Evolutionary conservation across 352 stramenopile genomes (phyloP).

Genomic region (Pythium scleroteichum): DNA sequence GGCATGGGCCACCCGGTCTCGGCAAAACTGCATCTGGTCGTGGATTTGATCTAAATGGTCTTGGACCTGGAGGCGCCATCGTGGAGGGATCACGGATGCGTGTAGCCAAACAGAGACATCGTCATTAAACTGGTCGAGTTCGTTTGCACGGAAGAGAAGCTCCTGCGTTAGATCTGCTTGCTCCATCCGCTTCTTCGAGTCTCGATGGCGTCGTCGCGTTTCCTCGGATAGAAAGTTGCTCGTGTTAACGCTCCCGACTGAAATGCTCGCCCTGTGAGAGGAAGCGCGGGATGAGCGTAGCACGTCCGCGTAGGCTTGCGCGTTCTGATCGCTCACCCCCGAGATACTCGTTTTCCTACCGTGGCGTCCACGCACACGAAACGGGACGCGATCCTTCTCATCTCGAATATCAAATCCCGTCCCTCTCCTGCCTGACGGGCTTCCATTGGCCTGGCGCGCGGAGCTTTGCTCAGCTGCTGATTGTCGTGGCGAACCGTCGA

Average conservation of each 20-base stretch:
- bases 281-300: slow-evolving; percentile 13
- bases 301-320: slow-evolving; percentile 25
- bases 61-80: slow-evolving; percentile 43
- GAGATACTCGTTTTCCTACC: slow-evolving; percentile 11
- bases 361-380: slow-evolving; percentile 3
- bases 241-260: neutral
- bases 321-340: slow-evolving; percentile 2
- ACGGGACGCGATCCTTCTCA: neutral
- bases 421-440: too few species aligned
- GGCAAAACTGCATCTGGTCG: slow-evolving; percentile 42
- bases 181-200: slow-evolving; percentile 43
- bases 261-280: slow-evolving; percentile 30
- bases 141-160: slow-evolving; percentile 37
- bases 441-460: neutral
- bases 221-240: slow-evolving; percentile 21
- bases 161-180: slow-evolving; percentile 36
- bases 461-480: neutral
- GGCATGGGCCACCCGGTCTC: slow-evolving; percentile 28
- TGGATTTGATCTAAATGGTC: slow-evolving; percentile 37
- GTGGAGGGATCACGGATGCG: slow-evolving; percentile 36
- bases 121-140: slow-evolving; percentile 35
- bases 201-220: slow-evolving; percentile 29
- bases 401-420: too few species aligned
- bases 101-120: slow-evolving; percentile 47
- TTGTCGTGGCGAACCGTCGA: neutral